These are phyloP conservation scores for Penicillium palitans DNA, from an alignment of 2,329 filamentous ascomycete species.

Conservation along the genomic window DNA sequence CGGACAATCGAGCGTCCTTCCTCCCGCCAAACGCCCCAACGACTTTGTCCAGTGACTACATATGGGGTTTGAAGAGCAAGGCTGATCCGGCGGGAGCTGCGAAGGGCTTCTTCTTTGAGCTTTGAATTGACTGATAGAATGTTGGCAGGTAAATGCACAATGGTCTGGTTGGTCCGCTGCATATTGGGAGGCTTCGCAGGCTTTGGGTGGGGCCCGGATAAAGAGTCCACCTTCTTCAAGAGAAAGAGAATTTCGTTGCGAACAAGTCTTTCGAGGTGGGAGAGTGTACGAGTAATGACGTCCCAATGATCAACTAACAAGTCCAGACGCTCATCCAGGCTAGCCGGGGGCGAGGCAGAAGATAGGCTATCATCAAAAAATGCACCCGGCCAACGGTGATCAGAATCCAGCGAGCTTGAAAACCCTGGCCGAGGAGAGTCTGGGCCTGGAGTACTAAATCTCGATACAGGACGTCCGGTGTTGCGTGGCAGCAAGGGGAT, in stretches of 20 bases:
- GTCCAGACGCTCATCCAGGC: conserved; percentile 56
- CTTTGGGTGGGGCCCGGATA: conserved; percentile 44
- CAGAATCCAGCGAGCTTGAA: conserved; percentile 46
- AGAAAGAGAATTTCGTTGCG: conserved; percentile 53
- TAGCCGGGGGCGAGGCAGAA: conserved; percentile 50
- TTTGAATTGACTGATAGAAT: conserved; percentile 47
- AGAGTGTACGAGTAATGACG: conserved; percentile 57
- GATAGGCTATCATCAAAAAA: conserved; percentile 45
- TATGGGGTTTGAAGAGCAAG: conserved; percentile 57
- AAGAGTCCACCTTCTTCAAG: conserved; percentile 50
- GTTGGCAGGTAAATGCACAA: conserved; percentile 52
- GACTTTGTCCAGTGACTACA: conserved; percentile 58
- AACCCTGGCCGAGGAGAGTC: conserved; percentile 37
- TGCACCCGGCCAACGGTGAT: conserved; percentile 39
- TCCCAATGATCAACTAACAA: conserved; percentile 60
- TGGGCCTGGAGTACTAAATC: conserved; percentile 35
- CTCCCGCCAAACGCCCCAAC: conserved; percentile 62
- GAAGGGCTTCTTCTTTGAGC: conserved; percentile 50
- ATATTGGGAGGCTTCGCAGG: conserved; percentile 49
- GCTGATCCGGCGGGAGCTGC: conserved; percentile 53
- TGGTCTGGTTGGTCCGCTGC: conserved; percentile 51
- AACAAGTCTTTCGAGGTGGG: conserved; percentile 54
- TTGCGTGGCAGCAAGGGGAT: conserved; percentile 47
- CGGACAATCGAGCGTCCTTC: conserved; percentile 60
- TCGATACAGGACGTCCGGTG: conserved; percentile 36